Evolutionary conservation across 176 grass and related monocot genomes (phyloP), one percentile per base, ranked within the genome.

Genomic region (Stipa capillata): DNA sequence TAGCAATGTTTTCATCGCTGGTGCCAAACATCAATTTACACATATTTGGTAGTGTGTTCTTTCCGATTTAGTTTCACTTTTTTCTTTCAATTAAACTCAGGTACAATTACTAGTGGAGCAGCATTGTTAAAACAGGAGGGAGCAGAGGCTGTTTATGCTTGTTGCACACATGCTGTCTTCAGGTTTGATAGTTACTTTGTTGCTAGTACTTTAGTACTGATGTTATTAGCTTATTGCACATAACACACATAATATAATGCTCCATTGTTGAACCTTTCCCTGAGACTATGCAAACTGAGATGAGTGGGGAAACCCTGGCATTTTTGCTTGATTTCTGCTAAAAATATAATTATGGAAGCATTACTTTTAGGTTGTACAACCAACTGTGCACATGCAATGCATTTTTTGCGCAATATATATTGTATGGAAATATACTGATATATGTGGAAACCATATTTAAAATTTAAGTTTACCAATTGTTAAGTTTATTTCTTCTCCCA

Each of bases 141-240:
- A 86, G 92, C 96, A 57, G 91, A 87, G 67, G 86, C 90, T 85
- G 96, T 99, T 17, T 99, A 93, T 93, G 96, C 96, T 80, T 99
- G 96, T 47, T 78, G 88, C 86, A 99, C 96, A 11, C 96, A 99
- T 89, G 96, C 96, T 83, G 96, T 99, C 83, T 93, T 99, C 82
- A 99, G 96, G 96, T 99, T 85, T 39, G 59, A 32, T 72, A 68
- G 33, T 77, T 77, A 41, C 39, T 59, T 33, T 48, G 29, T 65
- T 25, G 23, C 5, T 5, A 67, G 5, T 64, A 1, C 36, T 41
- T 61, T 48, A 13, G 4, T 27, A 81, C 36, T 77, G 51, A 24
- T 63, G 29, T n/a, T 74, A 36, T 42, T 72, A 20, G 8, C 1
- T 56, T 56, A 27, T 63, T 25, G 16, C n/a, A n/a, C 34, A 28